Conservation (phyloP, 352 stramenopile species). For the Phytophthora melonis region DNA sequence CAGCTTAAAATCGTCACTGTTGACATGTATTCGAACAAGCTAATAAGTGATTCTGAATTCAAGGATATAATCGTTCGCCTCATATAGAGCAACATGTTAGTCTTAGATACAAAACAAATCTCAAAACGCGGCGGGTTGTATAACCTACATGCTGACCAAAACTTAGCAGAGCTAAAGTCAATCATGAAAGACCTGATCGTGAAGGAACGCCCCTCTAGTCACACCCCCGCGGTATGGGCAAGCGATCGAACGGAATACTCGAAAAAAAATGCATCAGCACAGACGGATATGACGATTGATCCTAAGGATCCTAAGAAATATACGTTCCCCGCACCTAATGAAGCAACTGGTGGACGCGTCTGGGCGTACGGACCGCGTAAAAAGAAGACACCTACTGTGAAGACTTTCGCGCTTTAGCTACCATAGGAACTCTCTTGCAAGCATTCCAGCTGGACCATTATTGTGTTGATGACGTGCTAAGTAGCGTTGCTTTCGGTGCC, state of each 20-base stretch:
- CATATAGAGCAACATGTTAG: background rate
- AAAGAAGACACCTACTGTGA: background rate
- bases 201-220: background rate
- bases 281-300: background rate
- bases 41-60: constrained; percentile 9
- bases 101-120: background rate
- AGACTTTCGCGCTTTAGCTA: constrained; percentile 2
- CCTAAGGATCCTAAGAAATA: too few species aligned
- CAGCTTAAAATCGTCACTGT: constrained; percentile 17
- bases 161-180: constrained; percentile 17
- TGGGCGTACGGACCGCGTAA: background rate
- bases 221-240: background rate
- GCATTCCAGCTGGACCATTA: constrained; percentile 3
- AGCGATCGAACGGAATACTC: background rate
- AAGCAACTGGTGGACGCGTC: background rate
- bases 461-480: background rate
- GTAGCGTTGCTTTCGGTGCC: background rate
- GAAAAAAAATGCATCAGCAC: too few species aligned
- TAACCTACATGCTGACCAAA: constrained; percentile 11
- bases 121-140: constrained; percentile 2
- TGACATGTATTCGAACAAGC: constrained; percentile 14
- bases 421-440: background rate
- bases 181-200: constrained; percentile 18
- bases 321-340: too few species aligned
- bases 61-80: constrained; percentile 8